phyloP scores from a whole-genome alignment of 164 flowering plant genomes.

The Protea cynaroides region DNA sequence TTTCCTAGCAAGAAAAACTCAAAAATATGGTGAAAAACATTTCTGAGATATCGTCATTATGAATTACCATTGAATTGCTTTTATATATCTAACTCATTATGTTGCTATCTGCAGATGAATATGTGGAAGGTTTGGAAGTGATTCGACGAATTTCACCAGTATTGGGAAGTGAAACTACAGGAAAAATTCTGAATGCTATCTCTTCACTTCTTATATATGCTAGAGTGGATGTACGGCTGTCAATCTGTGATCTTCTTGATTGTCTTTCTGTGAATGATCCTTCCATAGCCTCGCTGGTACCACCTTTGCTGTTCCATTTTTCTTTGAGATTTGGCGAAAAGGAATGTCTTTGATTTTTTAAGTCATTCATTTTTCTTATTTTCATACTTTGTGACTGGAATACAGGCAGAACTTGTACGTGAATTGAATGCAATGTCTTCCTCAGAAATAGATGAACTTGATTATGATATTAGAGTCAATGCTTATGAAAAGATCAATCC shows the following conservation, averaged over 20 bases:
- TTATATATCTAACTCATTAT: slow-evolving; percentile 4
- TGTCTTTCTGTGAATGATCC: slow-evolving; percentile 46
- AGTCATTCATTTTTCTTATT: neutral
- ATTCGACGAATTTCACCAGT: slow-evolving; percentile 46
- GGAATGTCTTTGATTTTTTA: neutral
- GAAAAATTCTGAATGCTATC: slow-evolving; percentile 46
- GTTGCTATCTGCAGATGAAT: slow-evolving; percentile 38
- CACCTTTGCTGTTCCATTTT: neutral
- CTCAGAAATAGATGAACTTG: slow-evolving; percentile 59
- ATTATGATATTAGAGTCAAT: slow-evolving; percentile 57
- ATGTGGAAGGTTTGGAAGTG: slow-evolving; percentile 46
- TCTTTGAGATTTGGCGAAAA: slow-evolving; percentile 2
- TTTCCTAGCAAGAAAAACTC: slow-evolving; percentile 33
- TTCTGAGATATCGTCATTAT: neutral
- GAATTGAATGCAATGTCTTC: slow-evolving; percentile 66
- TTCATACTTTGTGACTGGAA: slow-evolving; percentile 1
- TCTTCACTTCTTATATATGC: slow-evolving; percentile 57
- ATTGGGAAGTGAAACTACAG: slow-evolving; percentile 29
- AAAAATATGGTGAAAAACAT: slow-evolving; percentile 44
- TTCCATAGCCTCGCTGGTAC: slow-evolving; percentile 62
- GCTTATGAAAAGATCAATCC: slow-evolving; percentile 57
- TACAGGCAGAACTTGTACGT: slow-evolving; percentile 64
- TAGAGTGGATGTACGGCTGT: slow-evolving; percentile 39
- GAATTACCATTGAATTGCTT: neutral
- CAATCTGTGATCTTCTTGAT: slow-evolving; percentile 62